Evolutionary conservation across 2,329 filamentous ascomycete genomes (phyloP), one percentile per base, ranked within the genome.

Genomic region (Xylariaceae sp.): DNA sequence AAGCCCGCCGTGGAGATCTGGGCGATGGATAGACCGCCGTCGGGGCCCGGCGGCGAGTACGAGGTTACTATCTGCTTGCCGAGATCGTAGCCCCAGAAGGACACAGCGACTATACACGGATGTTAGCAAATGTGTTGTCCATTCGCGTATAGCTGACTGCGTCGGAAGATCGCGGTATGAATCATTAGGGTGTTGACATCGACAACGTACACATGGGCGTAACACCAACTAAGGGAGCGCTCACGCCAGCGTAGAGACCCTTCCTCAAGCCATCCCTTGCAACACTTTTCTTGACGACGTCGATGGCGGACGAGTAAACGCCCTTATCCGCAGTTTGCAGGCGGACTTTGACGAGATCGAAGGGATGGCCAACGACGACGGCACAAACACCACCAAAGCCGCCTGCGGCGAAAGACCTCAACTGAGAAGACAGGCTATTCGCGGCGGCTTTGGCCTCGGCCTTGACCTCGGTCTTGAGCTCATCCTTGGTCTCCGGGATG

Each of bases 271-370:
- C 94, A 70, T 97, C 92, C 54, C 87, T 81, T 27, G 91, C 91
- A 53, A 99, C 73, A 33, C 89, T 92, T 76, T 87, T 95, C 69
- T 81, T 78, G 56, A 97, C 90, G 1, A 96, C 92, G 72, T 99
- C 94, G 63, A 97, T 78, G 12, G 94, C 94, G 41, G 87, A 86
- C 33, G 77, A 86, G 73, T 99, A 99, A 33, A 96, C 88, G 43
- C 94, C 94, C 71, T 85, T 86, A 72, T 97, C 91, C 33, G 94
- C 90, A 2, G 94, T 99, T 76, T 99, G 94, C 69, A 99, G 76
- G 51, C 94, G 88, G 58, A 99, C 94, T 75, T 99, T 99, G 69
- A 97, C 92, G 61, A 99, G 78, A 69, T 99, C 94, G 68, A 99
- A 99, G 10, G 94, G 94, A 71, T 99, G 94, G 49, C 94, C 88